phyloP scores from a whole-genome alignment of 441 rosid species.

The Erodium moschatum region DNA sequence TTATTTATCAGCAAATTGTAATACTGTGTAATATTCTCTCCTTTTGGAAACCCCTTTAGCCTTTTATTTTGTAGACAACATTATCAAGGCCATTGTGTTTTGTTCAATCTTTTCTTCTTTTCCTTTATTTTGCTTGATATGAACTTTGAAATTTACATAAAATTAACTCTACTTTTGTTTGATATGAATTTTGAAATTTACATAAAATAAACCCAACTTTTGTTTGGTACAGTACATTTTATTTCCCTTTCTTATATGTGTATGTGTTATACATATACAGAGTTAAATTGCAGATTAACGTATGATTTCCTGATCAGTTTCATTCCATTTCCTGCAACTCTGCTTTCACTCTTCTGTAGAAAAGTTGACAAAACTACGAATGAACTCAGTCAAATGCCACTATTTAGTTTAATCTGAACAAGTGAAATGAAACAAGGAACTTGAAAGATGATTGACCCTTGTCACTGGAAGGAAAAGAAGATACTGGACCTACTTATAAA shows the following conservation, averaged over 20 bases:
- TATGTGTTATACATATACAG: no score
- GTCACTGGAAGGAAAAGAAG: background rate
- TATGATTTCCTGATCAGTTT: no score
- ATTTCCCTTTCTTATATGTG: no score
- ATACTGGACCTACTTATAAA: background rate
- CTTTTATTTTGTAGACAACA: background rate
- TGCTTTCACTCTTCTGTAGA: no score
- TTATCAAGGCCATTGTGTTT: constrained; percentile 1
- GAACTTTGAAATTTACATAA: background rate
- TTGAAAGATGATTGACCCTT: background rate
- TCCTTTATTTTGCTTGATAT: background rate
- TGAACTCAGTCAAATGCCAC: background rate
- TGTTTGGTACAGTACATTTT: no score
- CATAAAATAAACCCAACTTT: no score
- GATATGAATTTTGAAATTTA: background rate
- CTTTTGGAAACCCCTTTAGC: background rate
- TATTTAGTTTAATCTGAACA: background rate
- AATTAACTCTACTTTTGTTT: background rate
- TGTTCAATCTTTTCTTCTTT: background rate
- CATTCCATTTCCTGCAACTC: no score
- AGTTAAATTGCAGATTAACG: no score
- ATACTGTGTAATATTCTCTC: background rate
- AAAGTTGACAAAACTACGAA: background rate
- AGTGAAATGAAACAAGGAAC: background rate
- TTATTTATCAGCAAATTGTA: background rate